These are phyloP conservation scores for Serpula lacrymans DNA, from an alignment of 768 basidiomycete genomes.

Conservation along the genomic window DNA sequence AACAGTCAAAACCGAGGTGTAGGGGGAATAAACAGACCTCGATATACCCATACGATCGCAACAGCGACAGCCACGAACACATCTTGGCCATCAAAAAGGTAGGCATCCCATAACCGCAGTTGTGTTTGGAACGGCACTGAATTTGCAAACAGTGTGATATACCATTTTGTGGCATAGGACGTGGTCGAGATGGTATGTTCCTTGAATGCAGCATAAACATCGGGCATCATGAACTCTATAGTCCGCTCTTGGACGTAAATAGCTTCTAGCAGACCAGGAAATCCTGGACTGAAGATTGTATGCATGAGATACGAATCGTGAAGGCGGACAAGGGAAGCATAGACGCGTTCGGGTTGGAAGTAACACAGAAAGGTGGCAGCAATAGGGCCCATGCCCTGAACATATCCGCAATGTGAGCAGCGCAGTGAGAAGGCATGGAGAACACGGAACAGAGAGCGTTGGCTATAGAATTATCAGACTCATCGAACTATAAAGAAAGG, in stretches of 20 bases:
- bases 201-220: slow-evolving; percentile 81
- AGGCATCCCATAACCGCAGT: slow-evolving; percentile 91
- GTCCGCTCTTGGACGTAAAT: slow-evolving; percentile 95
- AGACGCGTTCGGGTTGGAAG: slow-evolving; percentile 85
- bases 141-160: slow-evolving; percentile 95
- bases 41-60: slow-evolving; percentile 88
- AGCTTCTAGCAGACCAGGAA: slow-evolving; percentile 92
- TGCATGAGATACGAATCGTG: slow-evolving; percentile 90
- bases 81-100: slow-evolving; percentile 88
- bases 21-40: slow-evolving; percentile 49
- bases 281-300: slow-evolving; percentile 86
- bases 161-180: slow-evolving; percentile 98
- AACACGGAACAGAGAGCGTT: slow-evolving; percentile 93
- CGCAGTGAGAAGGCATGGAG: slow-evolving; percentile 86
- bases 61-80: slow-evolving; percentile 81
- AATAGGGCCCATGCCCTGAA: slow-evolving; percentile 98
- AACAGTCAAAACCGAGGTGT: background rate
- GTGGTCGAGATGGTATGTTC: slow-evolving; percentile 90
- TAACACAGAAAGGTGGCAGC: slow-evolving; percentile 94
- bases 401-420: slow-evolving; percentile 90
- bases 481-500: slow-evolving; percentile 2
- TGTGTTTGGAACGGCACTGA: slow-evolving; percentile 95
- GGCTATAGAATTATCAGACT: slow-evolving; percentile 41
- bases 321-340: slow-evolving; percentile 79
- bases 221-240: slow-evolving; percentile 84